phyloP scores from a whole-genome alignment of 75 land plant genomes.

The Selaginella tamariscina region DNA sequence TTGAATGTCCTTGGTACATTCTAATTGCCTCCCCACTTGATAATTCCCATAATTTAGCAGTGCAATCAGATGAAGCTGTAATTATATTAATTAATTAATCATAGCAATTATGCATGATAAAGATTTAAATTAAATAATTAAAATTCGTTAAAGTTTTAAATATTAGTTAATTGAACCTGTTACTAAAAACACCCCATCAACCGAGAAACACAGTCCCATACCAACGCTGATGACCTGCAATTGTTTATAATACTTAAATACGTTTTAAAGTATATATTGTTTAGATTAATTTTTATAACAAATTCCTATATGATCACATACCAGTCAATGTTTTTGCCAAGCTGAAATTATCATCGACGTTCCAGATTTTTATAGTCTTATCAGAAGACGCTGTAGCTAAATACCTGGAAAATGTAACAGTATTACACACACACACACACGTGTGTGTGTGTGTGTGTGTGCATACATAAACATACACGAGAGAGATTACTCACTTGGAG shows the following conservation, averaged over 20 bases:
- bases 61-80: conserved; percentile 86
- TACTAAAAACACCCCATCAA: conserved; percentile 92
- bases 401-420: conserved; percentile 38
- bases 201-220: conserved; percentile 99
- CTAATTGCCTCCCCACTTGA: conserved; percentile 61
- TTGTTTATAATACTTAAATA: too few relatives aligned
- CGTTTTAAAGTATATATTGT: too few relatives aligned
- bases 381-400: conserved; percentile 93
- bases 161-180: too few relatives aligned
- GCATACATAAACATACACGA: too few relatives aligned
- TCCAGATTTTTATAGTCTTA: conserved; percentile 92
- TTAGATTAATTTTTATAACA: too few relatives aligned
- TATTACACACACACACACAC: background rate
- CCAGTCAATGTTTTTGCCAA: conserved; percentile 66
- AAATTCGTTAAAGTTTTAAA: too few relatives aligned
- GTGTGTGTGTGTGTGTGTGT: background rate
- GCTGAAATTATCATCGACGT: conserved; percentile 86
- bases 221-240: conserved; percentile 94
- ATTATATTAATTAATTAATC: too few relatives aligned
- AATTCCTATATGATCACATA: too few relatives aligned
- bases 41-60: conserved; percentile 78
- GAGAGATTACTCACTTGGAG: conserved; percentile 17
- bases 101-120: too few relatives aligned
- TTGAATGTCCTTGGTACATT: conserved; percentile 80
- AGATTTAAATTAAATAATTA: too few relatives aligned